A percentile compares a stretch with the other conserved stretches of the same genome.
Conservation (phyloP, 2,329 filamentous ascomycete species). For the Delphinella strobiligena region DNA sequence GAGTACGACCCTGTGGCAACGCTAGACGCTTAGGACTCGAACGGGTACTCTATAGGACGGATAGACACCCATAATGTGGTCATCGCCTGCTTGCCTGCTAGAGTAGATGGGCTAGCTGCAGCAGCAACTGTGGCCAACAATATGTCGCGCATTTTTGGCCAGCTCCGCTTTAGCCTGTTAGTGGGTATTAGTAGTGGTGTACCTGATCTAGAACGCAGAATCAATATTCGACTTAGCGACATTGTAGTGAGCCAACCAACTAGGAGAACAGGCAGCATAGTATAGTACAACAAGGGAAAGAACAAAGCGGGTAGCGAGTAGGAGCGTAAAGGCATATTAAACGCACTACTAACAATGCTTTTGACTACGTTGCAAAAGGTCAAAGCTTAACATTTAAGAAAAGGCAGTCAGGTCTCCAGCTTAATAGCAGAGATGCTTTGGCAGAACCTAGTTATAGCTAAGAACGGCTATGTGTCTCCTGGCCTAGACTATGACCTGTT, state of each 20-base stretch:
- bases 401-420: background rate
- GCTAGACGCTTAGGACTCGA: constrained; percentile 12
- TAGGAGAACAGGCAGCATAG: constrained; percentile 11
- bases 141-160: constrained; percentile 9
- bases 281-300: constrained; percentile 17
- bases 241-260: constrained; percentile 16
- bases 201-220: constrained; percentile 7
- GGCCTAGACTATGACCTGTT: too few relatives aligned
- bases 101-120: constrained; percentile 13
- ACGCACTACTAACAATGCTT: too few relatives aligned
- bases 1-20: too few relatives aligned
- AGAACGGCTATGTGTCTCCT: too few relatives aligned
- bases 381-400: background rate
- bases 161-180: constrained; percentile 13
- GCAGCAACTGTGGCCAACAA: constrained; percentile 14
- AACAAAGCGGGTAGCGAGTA: background rate
- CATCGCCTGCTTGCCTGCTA: constrained; percentile 15
- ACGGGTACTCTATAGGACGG: constrained; percentile 19
- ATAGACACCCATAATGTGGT: constrained; percentile 26
- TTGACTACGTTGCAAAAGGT: too few relatives aligned
- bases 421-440: too few relatives aligned
- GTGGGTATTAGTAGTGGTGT: constrained; percentile 16
- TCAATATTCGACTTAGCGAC: constrained; percentile 19
- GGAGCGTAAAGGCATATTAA: background rate
- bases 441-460: background rate